Evolutionary conservation across 2,329 filamentous ascomycete genomes (phyloP).

Genomic region (Aspergillus alliaceus): DNA sequence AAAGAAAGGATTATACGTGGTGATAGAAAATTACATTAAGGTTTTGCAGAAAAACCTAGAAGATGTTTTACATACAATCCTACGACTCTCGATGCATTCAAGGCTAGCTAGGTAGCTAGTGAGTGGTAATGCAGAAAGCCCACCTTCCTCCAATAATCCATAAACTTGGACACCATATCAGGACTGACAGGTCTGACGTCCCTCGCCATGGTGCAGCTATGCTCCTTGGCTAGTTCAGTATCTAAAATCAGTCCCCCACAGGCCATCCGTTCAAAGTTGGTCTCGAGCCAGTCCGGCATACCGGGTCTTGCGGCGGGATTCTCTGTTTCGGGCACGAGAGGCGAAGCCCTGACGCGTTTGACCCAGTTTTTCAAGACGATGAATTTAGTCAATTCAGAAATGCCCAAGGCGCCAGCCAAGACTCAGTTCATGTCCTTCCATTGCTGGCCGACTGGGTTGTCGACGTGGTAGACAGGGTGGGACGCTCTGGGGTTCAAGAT

Average conservation of each 20-base stretch:
- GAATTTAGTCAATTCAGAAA: slow-evolving; percentile 26
- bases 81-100: too few species aligned
- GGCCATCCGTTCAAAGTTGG: slow-evolving; percentile 44
- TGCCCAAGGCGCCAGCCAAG: slow-evolving; percentile 34
- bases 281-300: slow-evolving; percentile 33
- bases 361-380: slow-evolving; percentile 46
- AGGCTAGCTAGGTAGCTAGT: too few species aligned
- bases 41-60: too few species aligned
- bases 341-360: too few species aligned
- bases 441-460: slow-evolving; percentile 45
- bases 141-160: too few species aligned
- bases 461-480: slow-evolving; percentile 46
- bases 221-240: slow-evolving; percentile 32
- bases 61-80: too few species aligned
- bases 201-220: slow-evolving; percentile 19
- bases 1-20: too few species aligned
- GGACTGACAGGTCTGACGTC: too few species aligned
- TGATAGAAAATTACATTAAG: too few species aligned
- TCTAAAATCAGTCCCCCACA: slow-evolving; percentile 47
- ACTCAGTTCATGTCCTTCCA: slow-evolving; percentile 40
- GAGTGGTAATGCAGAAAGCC: too few species aligned
- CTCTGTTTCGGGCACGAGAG: slow-evolving; percentile 16
- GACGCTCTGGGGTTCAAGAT: slow-evolving; percentile 18
- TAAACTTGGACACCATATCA: too few species aligned
- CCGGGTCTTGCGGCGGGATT: slow-evolving; percentile 30